Percentiles rank a stretch among this genome's conserved stretches.
Evolutionary conservation across 2,329 filamentous ascomycete genomes (phyloP).

Genomic region (Aureobasidium zeae): DNA sequence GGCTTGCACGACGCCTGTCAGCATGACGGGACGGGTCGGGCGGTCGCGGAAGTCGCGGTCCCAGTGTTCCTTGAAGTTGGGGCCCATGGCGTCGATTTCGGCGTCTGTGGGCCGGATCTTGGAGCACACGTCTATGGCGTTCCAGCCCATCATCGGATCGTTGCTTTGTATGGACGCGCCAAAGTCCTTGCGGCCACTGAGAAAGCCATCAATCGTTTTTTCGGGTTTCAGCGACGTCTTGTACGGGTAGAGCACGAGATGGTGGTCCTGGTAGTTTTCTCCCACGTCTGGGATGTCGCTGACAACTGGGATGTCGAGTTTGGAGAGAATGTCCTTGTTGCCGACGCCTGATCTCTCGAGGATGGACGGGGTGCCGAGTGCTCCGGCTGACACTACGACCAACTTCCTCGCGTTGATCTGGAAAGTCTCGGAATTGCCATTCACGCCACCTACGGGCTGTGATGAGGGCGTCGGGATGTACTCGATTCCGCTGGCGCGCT

Average conservation of each 20-base stretch:
- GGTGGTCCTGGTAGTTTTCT: conserved; percentile 47
- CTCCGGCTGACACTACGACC: conserved; percentile 44
- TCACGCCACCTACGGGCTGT: conserved; percentile 16
- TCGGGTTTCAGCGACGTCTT: conserved; percentile 36
- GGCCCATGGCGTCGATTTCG: conserved; percentile 45
- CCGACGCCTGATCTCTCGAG: conserved; percentile 56
- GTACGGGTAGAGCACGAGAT: conserved; percentile 47
- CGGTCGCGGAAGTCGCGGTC: conserved; percentile 44
- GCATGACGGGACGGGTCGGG: conserved; percentile 41
- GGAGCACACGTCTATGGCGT: conserved; percentile 44
- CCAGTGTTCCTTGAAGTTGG: conserved; percentile 46
- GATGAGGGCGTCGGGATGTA: conserved; percentile 37
- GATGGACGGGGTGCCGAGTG: conserved; percentile 45
- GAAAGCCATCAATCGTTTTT: conserved; percentile 47
- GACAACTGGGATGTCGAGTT: conserved; percentile 39
- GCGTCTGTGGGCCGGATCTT: conserved; percentile 48
- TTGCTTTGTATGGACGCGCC: conserved; percentile 39
- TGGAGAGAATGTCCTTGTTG: conserved; percentile 40
- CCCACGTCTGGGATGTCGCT: conserved; percentile 46
- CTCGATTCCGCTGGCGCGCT: conserved; percentile 51
- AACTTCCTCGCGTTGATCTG: conserved; percentile 45
- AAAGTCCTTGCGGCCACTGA: conserved; percentile 41
- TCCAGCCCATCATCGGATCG: conserved; percentile 48
- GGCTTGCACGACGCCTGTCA: conserved; percentile 33
- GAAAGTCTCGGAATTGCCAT: not conserved